Evolutionary conservation across 1,139 yeast species (phyloP).

Genomic region (Magnusiomyces paraingens): DNA sequence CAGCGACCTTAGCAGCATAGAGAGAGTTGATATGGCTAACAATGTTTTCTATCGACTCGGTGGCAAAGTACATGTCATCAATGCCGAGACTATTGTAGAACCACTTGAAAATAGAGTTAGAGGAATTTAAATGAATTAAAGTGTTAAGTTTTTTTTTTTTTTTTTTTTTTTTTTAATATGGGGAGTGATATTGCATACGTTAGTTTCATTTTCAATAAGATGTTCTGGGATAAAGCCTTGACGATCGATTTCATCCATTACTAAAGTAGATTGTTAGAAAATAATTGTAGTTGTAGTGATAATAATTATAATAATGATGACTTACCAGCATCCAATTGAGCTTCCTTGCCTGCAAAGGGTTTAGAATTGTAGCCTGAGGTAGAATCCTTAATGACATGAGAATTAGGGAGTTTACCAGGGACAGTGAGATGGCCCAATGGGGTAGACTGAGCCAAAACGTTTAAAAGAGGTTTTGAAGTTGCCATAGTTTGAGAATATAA

Average conservation of each 20-base stretch:
- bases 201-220: slow-evolving; percentile 77
- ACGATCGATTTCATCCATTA: slow-evolving; percentile 72
- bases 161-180: not conserved
- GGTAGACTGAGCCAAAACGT: not conserved
- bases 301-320: not conserved
- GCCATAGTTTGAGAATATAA: too few species aligned
- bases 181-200: slow-evolving; percentile 24
- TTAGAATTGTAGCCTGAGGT: slow-evolving; percentile 59
- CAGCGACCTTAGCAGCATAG: slow-evolving; percentile 89
- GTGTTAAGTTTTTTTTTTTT: too few species aligned
- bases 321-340: slow-evolving; percentile 58
- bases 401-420: slow-evolving; percentile 10
- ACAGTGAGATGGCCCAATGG: slow-evolving; percentile 2
- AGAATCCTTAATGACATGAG: slow-evolving; percentile 12
- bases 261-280: slow-evolving; percentile 29
- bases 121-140: not conserved
- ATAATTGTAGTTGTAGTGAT: not conserved
- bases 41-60: slow-evolving; percentile 73
- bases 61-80: slow-evolving; percentile 84
- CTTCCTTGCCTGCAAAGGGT: slow-evolving; percentile 74
- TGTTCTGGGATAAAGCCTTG: slow-evolving; percentile 87
- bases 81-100: slow-evolving; percentile 84
- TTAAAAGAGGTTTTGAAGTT: not conserved
- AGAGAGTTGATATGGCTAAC: slow-evolving; percentile 78
- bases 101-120: slow-evolving; percentile 41